These are phyloP conservation scores for Cystobasidiaceae sp. DNA, from an alignment of 1,284 basidiomycete genomes.

Conservation along the genomic window DNA sequence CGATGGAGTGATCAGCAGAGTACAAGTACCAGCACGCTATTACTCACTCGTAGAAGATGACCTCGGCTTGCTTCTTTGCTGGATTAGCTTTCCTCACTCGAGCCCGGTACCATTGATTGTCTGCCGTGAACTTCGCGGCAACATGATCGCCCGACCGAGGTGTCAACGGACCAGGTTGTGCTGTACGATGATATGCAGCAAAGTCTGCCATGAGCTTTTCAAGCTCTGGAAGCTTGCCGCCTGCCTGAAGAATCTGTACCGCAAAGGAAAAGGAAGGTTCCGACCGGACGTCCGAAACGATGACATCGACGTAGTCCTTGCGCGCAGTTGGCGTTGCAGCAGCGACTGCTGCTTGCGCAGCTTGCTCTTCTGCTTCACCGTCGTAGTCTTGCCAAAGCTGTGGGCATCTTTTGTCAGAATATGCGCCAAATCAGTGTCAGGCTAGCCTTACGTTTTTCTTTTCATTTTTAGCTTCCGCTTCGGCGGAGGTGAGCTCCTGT, in stretches of 20 bases:
- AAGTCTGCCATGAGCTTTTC: constrained; percentile 94
- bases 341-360: constrained; percentile 48
- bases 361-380: constrained; percentile 56
- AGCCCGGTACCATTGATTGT: constrained; percentile 75
- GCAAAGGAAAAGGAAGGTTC: constrained; percentile 76
- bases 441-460: constrained; percentile 64
- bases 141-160: constrained; percentile 69
- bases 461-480: constrained; percentile 54
- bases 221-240: constrained; percentile 77
- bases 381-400: constrained; percentile 80
- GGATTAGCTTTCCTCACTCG: constrained; percentile 74
- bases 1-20: not conserved
- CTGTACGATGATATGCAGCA: constrained; percentile 69
- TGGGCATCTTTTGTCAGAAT: constrained; percentile 29
- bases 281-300: constrained; percentile 77
- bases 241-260: constrained; percentile 82
- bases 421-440: not conserved
- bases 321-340: constrained; percentile 53
- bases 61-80: constrained; percentile 73
- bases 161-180: constrained; percentile 39
- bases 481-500: constrained; percentile 73
- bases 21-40: not conserved
- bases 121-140: constrained; percentile 57
- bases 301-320: constrained; percentile 81
- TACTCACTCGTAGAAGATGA: constrained; percentile 47